phyloP scores from a whole-genome alignment of 2,329 filamentous ascomycete species.

The Claviceps sp. region DNA sequence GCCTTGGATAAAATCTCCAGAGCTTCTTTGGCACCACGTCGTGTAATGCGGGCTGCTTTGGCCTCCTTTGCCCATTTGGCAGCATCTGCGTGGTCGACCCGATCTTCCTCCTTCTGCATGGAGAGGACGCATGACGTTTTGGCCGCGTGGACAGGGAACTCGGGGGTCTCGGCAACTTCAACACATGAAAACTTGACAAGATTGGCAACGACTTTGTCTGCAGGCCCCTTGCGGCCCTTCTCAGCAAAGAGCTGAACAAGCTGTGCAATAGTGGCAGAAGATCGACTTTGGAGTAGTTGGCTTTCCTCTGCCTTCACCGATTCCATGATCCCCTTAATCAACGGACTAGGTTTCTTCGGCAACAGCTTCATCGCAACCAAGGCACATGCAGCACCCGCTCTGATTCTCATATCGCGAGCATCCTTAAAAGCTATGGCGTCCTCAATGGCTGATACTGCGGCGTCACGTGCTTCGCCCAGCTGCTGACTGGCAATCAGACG shows the following conservation, averaged over 20 bases:
- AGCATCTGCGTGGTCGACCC: constrained; percentile 82
- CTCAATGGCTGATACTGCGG: constrained; percentile 57
- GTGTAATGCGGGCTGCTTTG: constrained; percentile 76
- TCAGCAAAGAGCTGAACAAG: constrained; percentile 79
- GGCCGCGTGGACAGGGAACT: constrained; percentile 71
- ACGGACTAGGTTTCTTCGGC: constrained; percentile 82
- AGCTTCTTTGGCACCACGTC: constrained; percentile 86
- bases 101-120: constrained; percentile 92
- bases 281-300: constrained; percentile 71
- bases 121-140: constrained; percentile 77
- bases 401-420: constrained; percentile 72
- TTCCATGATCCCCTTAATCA: constrained; percentile 98
- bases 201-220: constrained; percentile 92
- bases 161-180: constrained; percentile 92
- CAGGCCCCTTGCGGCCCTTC: constrained; percentile 66
- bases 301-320: constrained; percentile 95
- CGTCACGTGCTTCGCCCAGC: constrained; percentile 61
- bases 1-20: constrained; percentile 72
- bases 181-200: constrained; percentile 96
- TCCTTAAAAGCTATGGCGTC: constrained; percentile 71
- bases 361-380: constrained; percentile 76
- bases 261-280: constrained; percentile 68
- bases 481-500: constrained; percentile 71
- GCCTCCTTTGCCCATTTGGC: constrained; percentile 83
- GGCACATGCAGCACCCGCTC: constrained; percentile 74